Conservation (phyloP, 805 yeast species). For the Ascoidea asiatica region DNA sequence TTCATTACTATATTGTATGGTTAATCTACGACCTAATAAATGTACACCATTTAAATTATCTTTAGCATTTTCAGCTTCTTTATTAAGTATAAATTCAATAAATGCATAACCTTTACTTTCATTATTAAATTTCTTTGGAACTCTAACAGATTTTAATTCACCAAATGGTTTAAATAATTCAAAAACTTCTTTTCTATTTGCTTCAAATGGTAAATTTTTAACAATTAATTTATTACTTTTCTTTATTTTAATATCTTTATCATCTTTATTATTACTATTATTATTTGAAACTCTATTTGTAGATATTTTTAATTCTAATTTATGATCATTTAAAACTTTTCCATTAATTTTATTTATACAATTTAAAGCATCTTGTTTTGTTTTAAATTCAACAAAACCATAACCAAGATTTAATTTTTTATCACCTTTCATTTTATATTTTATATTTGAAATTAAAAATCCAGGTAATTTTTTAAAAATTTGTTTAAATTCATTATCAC, state of each 20-base stretch:
- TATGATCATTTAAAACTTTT: slow-evolving; percentile 75
- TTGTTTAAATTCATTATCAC: slow-evolving; percentile 37
- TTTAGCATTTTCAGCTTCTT: slow-evolving; percentile 93
- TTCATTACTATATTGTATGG: slow-evolving; percentile 49
- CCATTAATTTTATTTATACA: slow-evolving; percentile 71
- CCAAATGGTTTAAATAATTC: slow-evolving; percentile 93
- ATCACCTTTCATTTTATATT: slow-evolving; percentile 60
- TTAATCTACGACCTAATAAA: slow-evolving; percentile 87
- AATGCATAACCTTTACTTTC: slow-evolving; percentile 96
- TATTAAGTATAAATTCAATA: slow-evolving; percentile 75
- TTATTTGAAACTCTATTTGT: slow-evolving; percentile 26
- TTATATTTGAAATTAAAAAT: slow-evolving; percentile 68
- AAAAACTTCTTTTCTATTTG: slow-evolving; percentile 83
- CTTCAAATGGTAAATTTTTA: slow-evolving; percentile 95
- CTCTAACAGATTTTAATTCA: slow-evolving; percentile 84
- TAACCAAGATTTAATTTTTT: slow-evolving; percentile 87
- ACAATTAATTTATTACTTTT: slow-evolving; percentile 73
- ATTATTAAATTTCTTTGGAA: slow-evolving; percentile 91
- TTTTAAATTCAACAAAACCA: slow-evolving; percentile 85
- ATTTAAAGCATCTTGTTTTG: slow-evolving; percentile 61
- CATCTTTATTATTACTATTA: slow-evolving; percentile 14
- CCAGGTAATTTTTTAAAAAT: slow-evolving; percentile 66
- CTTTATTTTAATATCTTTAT: slow-evolving; percentile 20
- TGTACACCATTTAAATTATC: slow-evolving; percentile 90
- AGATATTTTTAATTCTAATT: slow-evolving; percentile 76